These are phyloP conservation scores for Xylaria scruposa DNA, from an alignment of 495 filamentous ascomycete species.

Conservation along the genomic window DNA sequence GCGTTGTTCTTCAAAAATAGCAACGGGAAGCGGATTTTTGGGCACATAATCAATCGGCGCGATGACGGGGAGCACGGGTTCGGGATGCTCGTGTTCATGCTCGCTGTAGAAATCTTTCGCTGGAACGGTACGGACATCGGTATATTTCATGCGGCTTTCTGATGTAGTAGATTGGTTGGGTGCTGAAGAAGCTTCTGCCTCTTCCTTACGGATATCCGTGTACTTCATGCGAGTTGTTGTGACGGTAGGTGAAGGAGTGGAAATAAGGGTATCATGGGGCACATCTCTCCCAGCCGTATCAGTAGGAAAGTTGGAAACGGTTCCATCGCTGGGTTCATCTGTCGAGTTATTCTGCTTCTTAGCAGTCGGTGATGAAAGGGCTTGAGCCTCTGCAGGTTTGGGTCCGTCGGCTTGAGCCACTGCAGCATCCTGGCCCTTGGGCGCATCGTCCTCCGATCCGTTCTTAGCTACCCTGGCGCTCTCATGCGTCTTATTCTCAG, in stretches of 20 bases:
- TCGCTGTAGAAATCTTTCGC: constrained; percentile 14
- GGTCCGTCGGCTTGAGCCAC: background rate
- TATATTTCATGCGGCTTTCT: constrained; percentile 10
- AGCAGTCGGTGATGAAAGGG: background rate
- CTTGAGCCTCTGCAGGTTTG: background rate
- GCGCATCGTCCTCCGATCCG: constrained; percentile 14
- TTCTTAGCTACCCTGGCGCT: background rate
- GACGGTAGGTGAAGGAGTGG: background rate
- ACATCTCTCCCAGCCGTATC: background rate
- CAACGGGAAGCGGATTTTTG: constrained; percentile 22
- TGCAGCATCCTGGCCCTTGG: constrained; percentile 19
- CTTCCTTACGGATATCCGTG: constrained; percentile 28
- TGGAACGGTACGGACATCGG: constrained; percentile 25
- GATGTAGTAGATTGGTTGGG: background rate
- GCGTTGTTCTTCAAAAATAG: constrained; percentile 33
- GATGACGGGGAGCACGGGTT: constrained; percentile 21
- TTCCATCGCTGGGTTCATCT: background rate
- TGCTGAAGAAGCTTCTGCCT: background rate
- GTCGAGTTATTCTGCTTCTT: background rate
- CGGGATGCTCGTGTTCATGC: background rate
- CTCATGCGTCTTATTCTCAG: background rate
- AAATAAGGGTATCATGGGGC: constrained; percentile 5
- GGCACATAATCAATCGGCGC: constrained; percentile 36
- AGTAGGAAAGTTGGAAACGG: background rate
- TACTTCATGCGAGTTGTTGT: constrained; percentile 20